Percentiles rank a stretch among this genome's conserved stretches.
Conservation (phyloP, 352 stramenopile genomes). For the Phytophthora hybrid region DNA sequence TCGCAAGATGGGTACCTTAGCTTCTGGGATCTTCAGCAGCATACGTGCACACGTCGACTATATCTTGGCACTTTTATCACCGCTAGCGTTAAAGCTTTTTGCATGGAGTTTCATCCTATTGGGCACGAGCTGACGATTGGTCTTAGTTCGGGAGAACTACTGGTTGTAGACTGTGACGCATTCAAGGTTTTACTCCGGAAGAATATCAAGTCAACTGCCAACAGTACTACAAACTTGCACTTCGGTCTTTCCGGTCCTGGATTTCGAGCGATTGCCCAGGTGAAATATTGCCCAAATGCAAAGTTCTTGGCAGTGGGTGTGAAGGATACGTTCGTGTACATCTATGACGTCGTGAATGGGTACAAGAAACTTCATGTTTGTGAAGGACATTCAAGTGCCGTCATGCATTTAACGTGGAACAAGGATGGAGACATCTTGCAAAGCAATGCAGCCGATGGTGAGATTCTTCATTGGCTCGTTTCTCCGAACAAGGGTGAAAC, state of each 20-base stretch:
- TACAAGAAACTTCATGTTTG: conserved; percentile 75
- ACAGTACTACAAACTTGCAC: conserved; percentile 28
- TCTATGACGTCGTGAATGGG: conserved; percentile 53
- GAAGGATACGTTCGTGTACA: conserved; percentile 74
- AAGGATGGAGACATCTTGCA: conserved; percentile 79
- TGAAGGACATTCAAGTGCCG: conserved; percentile 82
- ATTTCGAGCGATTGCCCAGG: conserved; percentile 39
- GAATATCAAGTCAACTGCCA: conserved; percentile 37
- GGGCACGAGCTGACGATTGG: conserved; percentile 64
- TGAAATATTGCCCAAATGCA: conserved; percentile 66
- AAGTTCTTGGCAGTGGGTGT: conserved; percentile 59
- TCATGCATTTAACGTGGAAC: conserved; percentile 91
- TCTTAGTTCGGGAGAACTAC: conserved; percentile 58
- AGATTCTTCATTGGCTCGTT: conserved; percentile 69
- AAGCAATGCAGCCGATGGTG: conserved; percentile 78
- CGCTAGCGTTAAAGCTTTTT: conserved; percentile 43
- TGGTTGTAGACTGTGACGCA: conserved; percentile 55
- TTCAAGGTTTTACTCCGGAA: conserved; percentile 56
- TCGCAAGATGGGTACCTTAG: conserved; percentile 62
- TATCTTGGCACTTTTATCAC: conserved; percentile 41
- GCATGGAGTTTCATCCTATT: conserved; percentile 64
- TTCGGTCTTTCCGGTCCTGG: conserved; percentile 3
- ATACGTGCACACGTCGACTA: conserved; percentile 44
- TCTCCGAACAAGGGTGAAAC: conserved; percentile 38
- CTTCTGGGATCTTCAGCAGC: conserved; percentile 62